These are phyloP conservation scores for Metschnikowia bowlesiae DNA, from an alignment of 805 yeast species.

Conservation along the genomic window DNA sequence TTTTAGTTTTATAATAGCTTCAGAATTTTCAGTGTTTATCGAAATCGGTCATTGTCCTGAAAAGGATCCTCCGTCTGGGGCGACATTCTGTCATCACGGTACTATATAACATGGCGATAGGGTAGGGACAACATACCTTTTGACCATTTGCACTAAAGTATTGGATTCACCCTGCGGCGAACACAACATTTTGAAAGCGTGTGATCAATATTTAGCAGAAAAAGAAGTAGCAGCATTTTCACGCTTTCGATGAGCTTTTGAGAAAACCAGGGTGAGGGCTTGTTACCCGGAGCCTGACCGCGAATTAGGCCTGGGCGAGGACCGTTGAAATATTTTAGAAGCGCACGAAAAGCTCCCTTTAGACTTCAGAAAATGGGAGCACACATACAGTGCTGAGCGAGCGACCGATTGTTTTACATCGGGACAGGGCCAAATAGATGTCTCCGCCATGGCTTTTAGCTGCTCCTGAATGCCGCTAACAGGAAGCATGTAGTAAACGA, in stretches of 20 bases:
- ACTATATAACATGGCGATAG: constrained; percentile 3
- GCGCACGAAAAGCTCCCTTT: too few relatives aligned
- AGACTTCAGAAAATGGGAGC: too few relatives aligned
- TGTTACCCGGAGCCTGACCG: constrained; percentile 2
- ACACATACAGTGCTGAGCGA: too few relatives aligned
- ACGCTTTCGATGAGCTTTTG: not conserved
- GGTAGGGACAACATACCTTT: constrained; percentile 10
- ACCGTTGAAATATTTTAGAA: too few relatives aligned
- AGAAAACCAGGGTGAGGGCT: not conserved
- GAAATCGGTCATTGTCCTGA: constrained; percentile 65
- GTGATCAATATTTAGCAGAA: not conserved
- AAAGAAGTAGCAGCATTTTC: not conserved
- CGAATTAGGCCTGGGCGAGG: not conserved
- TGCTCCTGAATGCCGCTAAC: too few relatives aligned
- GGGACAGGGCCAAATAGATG: too few relatives aligned
- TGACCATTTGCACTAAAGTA: constrained; percentile 8
- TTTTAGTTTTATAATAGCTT: constrained; percentile 14
- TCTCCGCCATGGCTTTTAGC: too few relatives aligned
- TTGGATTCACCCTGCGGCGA: constrained; percentile 3
- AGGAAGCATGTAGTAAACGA: too few relatives aligned
- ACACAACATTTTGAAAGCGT: not conserved
- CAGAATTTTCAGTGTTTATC: constrained; percentile 68
- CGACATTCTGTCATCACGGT: constrained; percentile 65
- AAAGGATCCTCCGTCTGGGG: constrained; percentile 68
- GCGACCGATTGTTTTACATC: too few relatives aligned